phyloP scores from a whole-genome alignment of 805 yeast species.

The Sugiyamaella floridensis region DNA sequence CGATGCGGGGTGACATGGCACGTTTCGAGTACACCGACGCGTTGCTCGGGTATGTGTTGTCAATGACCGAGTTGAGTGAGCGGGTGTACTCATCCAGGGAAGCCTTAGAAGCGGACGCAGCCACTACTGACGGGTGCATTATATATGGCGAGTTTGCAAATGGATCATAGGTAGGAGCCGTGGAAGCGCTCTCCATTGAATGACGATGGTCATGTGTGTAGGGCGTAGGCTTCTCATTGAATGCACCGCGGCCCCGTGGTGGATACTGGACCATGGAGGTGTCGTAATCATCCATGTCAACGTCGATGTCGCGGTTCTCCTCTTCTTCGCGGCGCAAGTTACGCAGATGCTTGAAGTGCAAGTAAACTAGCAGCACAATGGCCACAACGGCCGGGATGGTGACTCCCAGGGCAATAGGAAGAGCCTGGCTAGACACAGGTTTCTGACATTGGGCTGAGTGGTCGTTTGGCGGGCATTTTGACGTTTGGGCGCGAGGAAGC shows the following conservation, averaged over 20 bases:
- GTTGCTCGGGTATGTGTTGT: conserved; percentile 16
- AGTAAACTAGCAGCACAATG: conserved; percentile 24
- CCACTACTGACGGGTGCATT: conserved; percentile 13
- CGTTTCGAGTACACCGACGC: conserved; percentile 17
- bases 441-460: conserved; percentile 15
- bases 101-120: conserved; percentile 15
- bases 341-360: conserved; percentile 30
- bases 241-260: neutral
- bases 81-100: conserved; percentile 23
- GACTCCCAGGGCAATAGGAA: conserved; percentile 32
- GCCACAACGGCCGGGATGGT: conserved; percentile 35
- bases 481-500: neutral
- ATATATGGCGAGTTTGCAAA: conserved; percentile 17
- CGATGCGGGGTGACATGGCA: neutral
- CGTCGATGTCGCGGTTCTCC: conserved; percentile 30
- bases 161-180: neutral
- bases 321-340: conserved; percentile 32
- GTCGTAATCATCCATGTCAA: conserved; percentile 28
- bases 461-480: conserved; percentile 2
- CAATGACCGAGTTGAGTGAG: conserved; percentile 18
- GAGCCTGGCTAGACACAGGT: conserved; percentile 16
- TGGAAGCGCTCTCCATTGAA: neutral
- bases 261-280: neutral
- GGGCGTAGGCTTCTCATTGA: neutral
- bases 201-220: neutral